Percentiles rank a stretch among this genome's conserved stretches.
phyloP scores from a whole-genome alignment of 2,329 filamentous ascomycete genomes.

The Helicocarpus griseus region DNA sequence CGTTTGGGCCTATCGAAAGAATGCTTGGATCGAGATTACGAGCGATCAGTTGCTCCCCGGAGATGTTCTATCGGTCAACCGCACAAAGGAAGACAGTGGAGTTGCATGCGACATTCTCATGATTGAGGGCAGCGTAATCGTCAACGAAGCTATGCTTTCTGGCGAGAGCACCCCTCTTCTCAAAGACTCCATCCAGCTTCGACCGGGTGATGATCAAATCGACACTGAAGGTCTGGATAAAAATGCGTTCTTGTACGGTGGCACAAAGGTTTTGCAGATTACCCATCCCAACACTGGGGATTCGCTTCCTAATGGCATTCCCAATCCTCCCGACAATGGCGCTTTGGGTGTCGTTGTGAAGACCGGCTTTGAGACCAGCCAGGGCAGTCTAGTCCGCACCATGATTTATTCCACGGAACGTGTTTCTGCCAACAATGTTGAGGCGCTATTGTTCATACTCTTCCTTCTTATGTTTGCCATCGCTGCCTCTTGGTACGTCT shows the following conservation, averaged over 20 bases:
- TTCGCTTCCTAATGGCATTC: slow-evolving; percentile 58
- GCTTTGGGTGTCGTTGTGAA: slow-evolving; percentile 91
- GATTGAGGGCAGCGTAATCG: slow-evolving; percentile 89
- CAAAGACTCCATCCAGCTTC: slow-evolving; percentile 90
- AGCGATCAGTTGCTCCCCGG: slow-evolving; percentile 90
- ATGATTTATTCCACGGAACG: slow-evolving; percentile 99
- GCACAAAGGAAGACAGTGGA: slow-evolving; percentile 93
- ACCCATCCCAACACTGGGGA: slow-evolving; percentile 65
- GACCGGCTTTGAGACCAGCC: slow-evolving; percentile 97
- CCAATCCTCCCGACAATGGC: slow-evolving; percentile 80
- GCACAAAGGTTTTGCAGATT: slow-evolving; percentile 93
- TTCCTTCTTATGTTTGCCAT: slow-evolving; percentile 94
- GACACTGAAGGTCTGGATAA: slow-evolving; percentile 92
- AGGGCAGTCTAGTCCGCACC: slow-evolving; percentile 91
- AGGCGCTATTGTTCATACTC: slow-evolving; percentile 93
- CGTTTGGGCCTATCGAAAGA: slow-evolving; percentile 78
- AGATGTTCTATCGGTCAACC: slow-evolving; percentile 81
- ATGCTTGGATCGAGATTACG: slow-evolving; percentile 77
- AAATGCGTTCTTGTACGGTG: slow-evolving; percentile 91
- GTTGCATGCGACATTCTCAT: slow-evolving; percentile 96
- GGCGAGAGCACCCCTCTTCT: slow-evolving; percentile 94
- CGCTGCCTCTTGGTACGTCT: slow-evolving; percentile 97
- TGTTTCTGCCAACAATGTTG: slow-evolving; percentile 95
- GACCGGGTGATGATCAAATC: slow-evolving; percentile 67
- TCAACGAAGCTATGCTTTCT: slow-evolving; percentile 98